Evolutionary conservation across 495 filamentous ascomycete species (phyloP), one percentile per base, ranked within the genome.

Genomic region (Clavariopsis aquatica): DNA sequence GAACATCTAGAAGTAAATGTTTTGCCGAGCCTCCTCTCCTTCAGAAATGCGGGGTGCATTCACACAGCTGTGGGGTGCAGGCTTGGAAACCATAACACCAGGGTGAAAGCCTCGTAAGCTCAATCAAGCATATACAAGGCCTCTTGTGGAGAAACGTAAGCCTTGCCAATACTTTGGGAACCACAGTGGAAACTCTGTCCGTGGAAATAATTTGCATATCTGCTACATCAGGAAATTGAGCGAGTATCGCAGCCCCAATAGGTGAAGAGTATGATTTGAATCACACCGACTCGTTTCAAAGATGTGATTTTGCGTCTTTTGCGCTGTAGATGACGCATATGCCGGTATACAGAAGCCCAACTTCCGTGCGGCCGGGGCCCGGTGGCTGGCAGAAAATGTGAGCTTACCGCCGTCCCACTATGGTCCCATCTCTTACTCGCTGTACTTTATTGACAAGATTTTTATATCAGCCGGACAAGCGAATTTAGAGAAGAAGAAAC

Each of bases 331-430:
- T 67, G 52, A 29, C 57, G 57, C 15, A 24, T 36, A 26, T 19
- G 51, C 57, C 63, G 57, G 2, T 46, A 28, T 60, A n/a, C 52
- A 52, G 57, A 52, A 59, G 53, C 60, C 57, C 53, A 68, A 60
- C 54, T 58, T 63, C 65, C 65, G 65, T 54, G 54, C 46, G 65
- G 34, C 65, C 65, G 65, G 29, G 55, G 49, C 38, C 38, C 38
- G 38, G 38, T 43, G 46, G 45, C 52, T 53, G 60, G 20, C n/a
- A 23, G 28, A 63, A n/a, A 22, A 19, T 6, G 12, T 43, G 15
- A 10, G n/a, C 31, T 13, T 46, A 31, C 26, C 15, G 22, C 6
- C 34, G 28, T 46, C 2, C 3, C 34, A 36, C 36, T 23, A 36
- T 8, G 29, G 57, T 55, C 57, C 15, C 26, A 51, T 60, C 62